These are phyloP conservation scores for Cladorrhinum sp. DNA, from an alignment of 2,329 filamentous ascomycete species.

Conservation along the genomic window DNA sequence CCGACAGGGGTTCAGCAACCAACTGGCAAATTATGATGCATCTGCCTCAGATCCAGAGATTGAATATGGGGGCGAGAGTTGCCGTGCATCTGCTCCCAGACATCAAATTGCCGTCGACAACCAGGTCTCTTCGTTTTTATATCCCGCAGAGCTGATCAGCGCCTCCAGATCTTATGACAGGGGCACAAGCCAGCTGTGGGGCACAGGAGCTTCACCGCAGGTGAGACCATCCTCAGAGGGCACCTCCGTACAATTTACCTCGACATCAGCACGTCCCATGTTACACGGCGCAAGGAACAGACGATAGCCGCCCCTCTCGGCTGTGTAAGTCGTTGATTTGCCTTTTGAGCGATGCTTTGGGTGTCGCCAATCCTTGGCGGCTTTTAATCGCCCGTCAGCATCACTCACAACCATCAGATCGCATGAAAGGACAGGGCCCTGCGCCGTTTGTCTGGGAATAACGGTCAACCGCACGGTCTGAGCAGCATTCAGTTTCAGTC, in stretches of 20 bases:
- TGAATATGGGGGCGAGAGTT: constrained; percentile 19
- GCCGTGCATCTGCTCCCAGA: background rate
- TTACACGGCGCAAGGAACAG: constrained; percentile 6
- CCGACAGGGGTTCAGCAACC: constrained; percentile 10
- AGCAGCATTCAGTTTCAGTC: no score
- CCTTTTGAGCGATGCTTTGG: background rate
- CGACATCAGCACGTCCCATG: background rate
- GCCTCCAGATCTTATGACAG: constrained; percentile 3
- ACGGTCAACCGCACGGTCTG: background rate
- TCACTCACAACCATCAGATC: background rate
- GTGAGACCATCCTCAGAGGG: background rate
- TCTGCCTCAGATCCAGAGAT: constrained; percentile 2
- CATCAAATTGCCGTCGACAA: constrained; percentile 1
- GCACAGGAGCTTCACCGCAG: background rate
- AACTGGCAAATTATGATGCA: constrained; percentile 12
- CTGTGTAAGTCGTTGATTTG: constrained; percentile 1
- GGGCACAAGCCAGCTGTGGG: background rate
- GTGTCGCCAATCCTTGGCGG: background rate
- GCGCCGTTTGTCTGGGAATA: background rate
- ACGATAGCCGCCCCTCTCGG: constrained; percentile 1
- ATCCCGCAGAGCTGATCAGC: background rate
- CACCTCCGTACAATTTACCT: background rate
- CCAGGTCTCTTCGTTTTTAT: background rate
- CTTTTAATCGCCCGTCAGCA: no score
- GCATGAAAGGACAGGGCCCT: background rate